Evolutionary conservation across 805 yeast genomes (phyloP).

Genomic region (Schizosaccharomyces osmophilus): DNA sequence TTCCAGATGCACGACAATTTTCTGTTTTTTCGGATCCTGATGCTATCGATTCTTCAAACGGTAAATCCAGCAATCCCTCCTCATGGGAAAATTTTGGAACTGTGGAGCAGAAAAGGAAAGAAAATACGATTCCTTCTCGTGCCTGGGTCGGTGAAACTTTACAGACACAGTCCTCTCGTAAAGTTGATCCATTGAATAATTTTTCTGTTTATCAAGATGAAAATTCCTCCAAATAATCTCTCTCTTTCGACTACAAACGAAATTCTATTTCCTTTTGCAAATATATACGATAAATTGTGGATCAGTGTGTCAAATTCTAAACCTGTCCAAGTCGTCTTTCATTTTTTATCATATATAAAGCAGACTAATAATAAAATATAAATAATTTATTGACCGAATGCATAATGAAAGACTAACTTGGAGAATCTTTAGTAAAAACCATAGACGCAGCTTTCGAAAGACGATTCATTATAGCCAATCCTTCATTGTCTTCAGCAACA

Average conservation of each 20-base stretch:
- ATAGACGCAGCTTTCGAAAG: constrained; percentile 56
- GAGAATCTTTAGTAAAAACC: neutral
- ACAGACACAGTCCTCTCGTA: neutral
- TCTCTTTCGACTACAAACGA: no score
- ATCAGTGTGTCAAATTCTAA: no score
- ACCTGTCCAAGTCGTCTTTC: neutral
- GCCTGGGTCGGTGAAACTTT: constrained; percentile 3
- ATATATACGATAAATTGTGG: no score
- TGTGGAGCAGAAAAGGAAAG: neutral
- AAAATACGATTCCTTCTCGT: neutral
- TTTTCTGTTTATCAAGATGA: neutral
- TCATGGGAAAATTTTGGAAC: constrained; percentile 1
- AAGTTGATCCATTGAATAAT: neutral
- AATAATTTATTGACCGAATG: neutral
- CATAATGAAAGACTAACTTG: neutral
- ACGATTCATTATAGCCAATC: constrained; percentile 86
- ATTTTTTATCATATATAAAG: neutral
- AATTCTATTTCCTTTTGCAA: no score
- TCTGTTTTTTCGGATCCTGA: neutral
- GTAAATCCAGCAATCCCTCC: neutral
- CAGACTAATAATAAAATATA: neutral
- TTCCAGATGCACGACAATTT: neutral
- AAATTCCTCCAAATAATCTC: neutral
- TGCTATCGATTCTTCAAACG: neutral
- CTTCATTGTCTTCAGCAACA: constrained; percentile 48